Conservation (phyloP, 2,329 filamentous ascomycete genomes). For the Cladosporium sp. region DNA sequence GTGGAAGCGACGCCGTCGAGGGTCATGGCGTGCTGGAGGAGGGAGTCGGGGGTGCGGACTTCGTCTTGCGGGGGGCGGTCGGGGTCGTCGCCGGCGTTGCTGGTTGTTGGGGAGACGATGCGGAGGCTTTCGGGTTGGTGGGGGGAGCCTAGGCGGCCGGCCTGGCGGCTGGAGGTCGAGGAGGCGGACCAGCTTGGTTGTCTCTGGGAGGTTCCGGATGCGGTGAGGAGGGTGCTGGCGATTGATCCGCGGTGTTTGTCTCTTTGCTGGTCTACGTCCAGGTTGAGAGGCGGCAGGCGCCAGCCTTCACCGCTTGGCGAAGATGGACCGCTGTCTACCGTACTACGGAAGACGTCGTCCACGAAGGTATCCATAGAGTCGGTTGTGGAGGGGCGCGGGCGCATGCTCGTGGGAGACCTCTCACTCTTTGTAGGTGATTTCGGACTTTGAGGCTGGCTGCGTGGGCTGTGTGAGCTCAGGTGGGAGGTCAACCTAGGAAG, state of each 20-base stretch:
- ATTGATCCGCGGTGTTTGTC: constrained; percentile 31
- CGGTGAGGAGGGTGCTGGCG: constrained; percentile 24
- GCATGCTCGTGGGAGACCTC: constrained; percentile 5
- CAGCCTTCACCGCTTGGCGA: constrained; percentile 17
- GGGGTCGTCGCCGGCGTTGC: neutral
- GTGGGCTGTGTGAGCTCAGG: constrained; percentile 9
- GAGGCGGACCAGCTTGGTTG: constrained; percentile 23
- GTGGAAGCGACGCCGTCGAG: constrained; percentile 13
- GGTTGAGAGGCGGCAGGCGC: constrained; percentile 29
- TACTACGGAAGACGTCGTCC: constrained; percentile 40
- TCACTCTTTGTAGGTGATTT: constrained; percentile 14
- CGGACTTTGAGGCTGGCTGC: constrained; percentile 24
- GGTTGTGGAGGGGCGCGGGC: constrained; percentile 14
- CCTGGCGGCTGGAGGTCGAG: constrained; percentile 24
- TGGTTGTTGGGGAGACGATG: constrained; percentile 1
- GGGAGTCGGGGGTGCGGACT: constrained; percentile 1
- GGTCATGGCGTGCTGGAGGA: neutral
- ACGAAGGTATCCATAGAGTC: constrained; percentile 31
- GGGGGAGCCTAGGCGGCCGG: neutral
- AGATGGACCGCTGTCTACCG: constrained; percentile 32
- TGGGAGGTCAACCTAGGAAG: constrained; percentile 20
- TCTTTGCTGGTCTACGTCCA: constrained; percentile 21
- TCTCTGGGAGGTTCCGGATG: constrained; percentile 6
- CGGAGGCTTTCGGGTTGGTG: neutral
- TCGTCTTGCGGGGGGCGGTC: neutral